Evolutionary conservation across 176 grass and related monocot species (phyloP).

Genomic region (Sorghum bicolor): DNA sequence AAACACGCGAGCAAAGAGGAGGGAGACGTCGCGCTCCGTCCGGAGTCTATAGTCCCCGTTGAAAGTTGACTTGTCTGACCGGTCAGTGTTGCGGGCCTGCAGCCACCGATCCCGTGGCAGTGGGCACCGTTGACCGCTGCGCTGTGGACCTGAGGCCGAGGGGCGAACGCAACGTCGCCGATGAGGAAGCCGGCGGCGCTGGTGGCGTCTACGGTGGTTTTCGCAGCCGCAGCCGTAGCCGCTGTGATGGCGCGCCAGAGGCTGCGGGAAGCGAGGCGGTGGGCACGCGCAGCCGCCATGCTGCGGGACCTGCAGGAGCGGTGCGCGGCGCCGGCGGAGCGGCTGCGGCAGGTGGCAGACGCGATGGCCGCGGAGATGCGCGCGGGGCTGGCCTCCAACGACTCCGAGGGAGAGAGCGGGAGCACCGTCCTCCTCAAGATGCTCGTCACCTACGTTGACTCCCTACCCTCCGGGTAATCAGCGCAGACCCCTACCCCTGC

Average conservation of each 20-base stretch:
- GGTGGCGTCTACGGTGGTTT: background rate
- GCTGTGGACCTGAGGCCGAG: background rate
- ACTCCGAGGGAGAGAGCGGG: slow-evolving; percentile 43
- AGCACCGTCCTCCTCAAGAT: slow-evolving; percentile 46
- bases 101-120: background rate
- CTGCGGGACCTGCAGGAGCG: slow-evolving; percentile 43
- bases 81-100: background rate
- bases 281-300: slow-evolving; percentile 36
- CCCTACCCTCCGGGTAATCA: slow-evolving; percentile 68
- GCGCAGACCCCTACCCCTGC: background rate
- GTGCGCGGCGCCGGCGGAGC: slow-evolving; percentile 48
- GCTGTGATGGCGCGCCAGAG: slow-evolving; percentile 33
- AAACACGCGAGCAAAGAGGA: no score
- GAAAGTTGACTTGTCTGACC: background rate
- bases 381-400: slow-evolving; percentile 53
- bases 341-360: slow-evolving; percentile 67
- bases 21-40: no score
- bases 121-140: background rate
- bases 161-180: background rate
- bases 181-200: slow-evolving; percentile 43
- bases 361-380: slow-evolving; percentile 83
- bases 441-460: slow-evolving; percentile 84
- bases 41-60: no score
- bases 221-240: slow-evolving; percentile 30
- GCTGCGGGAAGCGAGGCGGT: slow-evolving; percentile 38